Percentiles rank a stretch among this genome's conserved stretches.
phyloP scores from a whole-genome alignment of 2,329 filamentous ascomycete species.

The Apiospora aurea region DNA sequence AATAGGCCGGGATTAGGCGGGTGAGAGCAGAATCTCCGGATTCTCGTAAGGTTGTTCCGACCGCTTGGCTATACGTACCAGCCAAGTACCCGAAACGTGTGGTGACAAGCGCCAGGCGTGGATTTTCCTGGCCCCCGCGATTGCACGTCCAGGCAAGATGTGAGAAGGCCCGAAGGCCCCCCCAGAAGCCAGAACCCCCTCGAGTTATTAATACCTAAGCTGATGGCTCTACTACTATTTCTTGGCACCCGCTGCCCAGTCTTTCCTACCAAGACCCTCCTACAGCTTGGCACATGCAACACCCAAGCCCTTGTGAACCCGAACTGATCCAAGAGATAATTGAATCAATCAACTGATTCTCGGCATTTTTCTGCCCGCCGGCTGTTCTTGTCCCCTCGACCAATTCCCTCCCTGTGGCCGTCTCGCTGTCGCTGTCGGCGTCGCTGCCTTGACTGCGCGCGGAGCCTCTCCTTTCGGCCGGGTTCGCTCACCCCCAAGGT shows the following conservation, averaged over 20 bases:
- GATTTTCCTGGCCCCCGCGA: conserved; percentile 8
- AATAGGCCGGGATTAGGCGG: conserved; percentile 1
- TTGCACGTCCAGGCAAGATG: background rate
- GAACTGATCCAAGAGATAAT: conserved; percentile 15
- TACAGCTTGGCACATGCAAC: conserved; percentile 23
- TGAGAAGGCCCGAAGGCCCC: background rate
- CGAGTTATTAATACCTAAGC: conserved; percentile 21
- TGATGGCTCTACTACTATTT: conserved; percentile 25
- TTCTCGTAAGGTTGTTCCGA: conserved; percentile 11
- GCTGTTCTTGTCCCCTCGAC: background rate
- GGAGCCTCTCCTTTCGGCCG: conserved; percentile 11
- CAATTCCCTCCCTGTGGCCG: background rate
- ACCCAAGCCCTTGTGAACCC: conserved; percentile 24
- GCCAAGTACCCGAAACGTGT: conserved; percentile 18
- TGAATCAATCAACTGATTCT: conserved; percentile 22
- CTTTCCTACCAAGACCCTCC: conserved; percentile 23
- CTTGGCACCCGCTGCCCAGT: conserved; percentile 25
- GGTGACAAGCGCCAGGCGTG: conserved; percentile 4
- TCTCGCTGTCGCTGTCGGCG: conserved; percentile 12
- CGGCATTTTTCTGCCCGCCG: conserved; percentile 16
- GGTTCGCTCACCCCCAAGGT: conserved; percentile 6
- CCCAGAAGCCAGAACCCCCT: conserved; percentile 9
- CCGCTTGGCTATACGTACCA: conserved; percentile 12
- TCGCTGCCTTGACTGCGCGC: conserved; percentile 14
- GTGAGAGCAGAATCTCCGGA: conserved; percentile 2